Evolutionary conservation across 1,139 yeast genomes (phyloP), one percentile per base, ranked within the genome.

Genomic region (Hansenula sp.): DNA sequence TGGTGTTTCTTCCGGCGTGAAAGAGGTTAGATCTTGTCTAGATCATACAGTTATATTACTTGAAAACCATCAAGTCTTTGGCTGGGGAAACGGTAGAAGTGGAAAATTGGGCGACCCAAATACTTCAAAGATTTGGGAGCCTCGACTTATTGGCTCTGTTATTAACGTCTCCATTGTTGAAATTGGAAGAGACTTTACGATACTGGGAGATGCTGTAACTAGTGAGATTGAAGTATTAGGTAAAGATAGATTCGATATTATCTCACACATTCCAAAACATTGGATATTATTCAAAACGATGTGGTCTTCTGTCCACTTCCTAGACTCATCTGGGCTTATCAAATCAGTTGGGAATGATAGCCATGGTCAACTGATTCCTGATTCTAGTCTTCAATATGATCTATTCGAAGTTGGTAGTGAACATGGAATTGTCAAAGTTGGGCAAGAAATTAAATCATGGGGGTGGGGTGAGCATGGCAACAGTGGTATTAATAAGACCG

Each of bases 391-490:
- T 15, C 13, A 34, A 4, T 44, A 43, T 13, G 42, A 51, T 0
- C 4, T 41, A 0, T 67, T 70, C 45, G 70, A 71, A 0, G 72
- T 78, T 2, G 99, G 99, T 1, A 88, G 96, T 58, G 99, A 93
- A 58, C 99, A 93, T 61, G 95, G 94, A 0, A 61, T 78, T 2
- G 51, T 72, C 1, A 41, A 52, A 0, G 49, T 58, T 2, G 60
- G 47, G 48, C 38, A 47, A 52, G 6, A 81, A 87, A 0, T 68
- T 59, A 44, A 76, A 27, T 36, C 91, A 3, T 93, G 98, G 98
- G 99, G 99, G 0, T 93, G 99, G 99, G 97, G 97, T 24, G 99
- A 93, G 60, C 99, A 93, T 60, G 98, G 99, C 0, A 93, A 93
- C 59, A 91, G 98, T 65, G 98, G 98, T 3, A 30, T 36, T 1